Evolutionary conservation across 2,329 filamentous ascomycete species (phyloP).

Genomic region (Metarhizium guizhouense): DNA sequence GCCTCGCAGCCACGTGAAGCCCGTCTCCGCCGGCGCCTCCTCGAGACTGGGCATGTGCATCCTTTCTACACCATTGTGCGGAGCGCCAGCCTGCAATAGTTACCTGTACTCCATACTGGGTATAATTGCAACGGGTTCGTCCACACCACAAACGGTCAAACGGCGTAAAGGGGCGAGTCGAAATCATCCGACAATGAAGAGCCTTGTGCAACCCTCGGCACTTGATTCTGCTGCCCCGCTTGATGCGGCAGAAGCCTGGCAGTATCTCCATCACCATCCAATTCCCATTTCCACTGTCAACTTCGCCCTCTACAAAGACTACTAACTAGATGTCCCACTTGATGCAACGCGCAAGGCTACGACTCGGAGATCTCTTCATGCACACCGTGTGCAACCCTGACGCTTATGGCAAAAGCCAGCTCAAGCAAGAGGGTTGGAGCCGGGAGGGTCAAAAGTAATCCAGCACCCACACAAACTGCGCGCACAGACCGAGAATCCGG

Average conservation of each 20-base stretch:
- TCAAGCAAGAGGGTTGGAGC: too few species aligned
- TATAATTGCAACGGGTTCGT: background rate
- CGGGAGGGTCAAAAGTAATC: too few species aligned
- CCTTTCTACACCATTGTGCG: background rate
- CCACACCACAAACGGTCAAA: background rate
- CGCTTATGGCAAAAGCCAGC: too few species aligned
- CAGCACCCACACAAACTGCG: too few species aligned
- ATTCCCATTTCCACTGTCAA: too few species aligned
- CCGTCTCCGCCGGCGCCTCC: constrained; percentile 2
- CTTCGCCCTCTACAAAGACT: too few species aligned
- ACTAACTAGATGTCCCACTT: background rate
- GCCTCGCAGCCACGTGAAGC: constrained; percentile 6
- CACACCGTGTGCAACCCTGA: background rate
- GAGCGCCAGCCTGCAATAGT: too few species aligned
- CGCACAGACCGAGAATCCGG: too few species aligned
- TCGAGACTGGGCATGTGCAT: background rate
- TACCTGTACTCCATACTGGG: too few species aligned
- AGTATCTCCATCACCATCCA: too few species aligned
- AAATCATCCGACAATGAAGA: background rate
- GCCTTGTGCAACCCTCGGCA: background rate
- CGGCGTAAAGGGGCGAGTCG: background rate
- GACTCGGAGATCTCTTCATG: background rate
- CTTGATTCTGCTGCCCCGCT: background rate
- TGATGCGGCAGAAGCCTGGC: background rate
- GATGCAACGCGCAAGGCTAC: too few species aligned